Base-by-base conservation (phyloP, 768 basidiomycete genomes). In the Cyathus striatus region DNA sequence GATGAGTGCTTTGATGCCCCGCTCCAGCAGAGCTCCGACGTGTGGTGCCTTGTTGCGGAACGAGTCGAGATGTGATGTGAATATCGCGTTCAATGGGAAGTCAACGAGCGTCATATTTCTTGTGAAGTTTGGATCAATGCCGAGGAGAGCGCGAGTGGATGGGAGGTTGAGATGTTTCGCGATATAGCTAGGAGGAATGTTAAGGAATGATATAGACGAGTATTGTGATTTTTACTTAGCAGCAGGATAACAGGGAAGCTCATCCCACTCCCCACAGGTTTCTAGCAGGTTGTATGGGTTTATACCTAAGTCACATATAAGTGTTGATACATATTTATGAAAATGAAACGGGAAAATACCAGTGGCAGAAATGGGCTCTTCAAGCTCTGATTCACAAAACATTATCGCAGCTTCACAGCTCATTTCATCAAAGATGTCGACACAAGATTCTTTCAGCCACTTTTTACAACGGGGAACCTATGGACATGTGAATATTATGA, bases 261-360 rank as follows among this genome's bases (percentile, higher is more conserved):
- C 72, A 1, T 41, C 50, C 7, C 75, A 56, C 25, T 59, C 54
- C 43, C 75, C 71, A 44, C 84, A 87, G 24, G 66, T 59, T 52
- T 73, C 72, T 51, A 73, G 81, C 40, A 90, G 74, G 52, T 90
- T 85, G 53, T 90, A 88, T 2, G 75, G 77, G 54, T 81, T 81
- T 56, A 64, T 60, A 10, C 68, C 70, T 70, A 39, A 27, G 7
- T 38, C 5, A 4, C 36, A 12, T 13, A 16, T 12, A 38, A 18
- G 21, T n/a, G n/a, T n/a, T n/a, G n/a, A n/a, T n/a, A n/a, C n/a
- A n/a, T n/a, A n/a, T n/a, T n/a, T n/a, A n/a, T n/a, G 36, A 10
- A 10, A 7, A 37, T 9, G 17, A 14, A 37, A 18, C 14, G 40
- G n/a, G 2, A 23, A 48, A 72, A 55, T 27, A 73, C 70, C 62